Conservation (phyloP, 164 flowering plant species). For the Cinnamomum chago region DNA sequence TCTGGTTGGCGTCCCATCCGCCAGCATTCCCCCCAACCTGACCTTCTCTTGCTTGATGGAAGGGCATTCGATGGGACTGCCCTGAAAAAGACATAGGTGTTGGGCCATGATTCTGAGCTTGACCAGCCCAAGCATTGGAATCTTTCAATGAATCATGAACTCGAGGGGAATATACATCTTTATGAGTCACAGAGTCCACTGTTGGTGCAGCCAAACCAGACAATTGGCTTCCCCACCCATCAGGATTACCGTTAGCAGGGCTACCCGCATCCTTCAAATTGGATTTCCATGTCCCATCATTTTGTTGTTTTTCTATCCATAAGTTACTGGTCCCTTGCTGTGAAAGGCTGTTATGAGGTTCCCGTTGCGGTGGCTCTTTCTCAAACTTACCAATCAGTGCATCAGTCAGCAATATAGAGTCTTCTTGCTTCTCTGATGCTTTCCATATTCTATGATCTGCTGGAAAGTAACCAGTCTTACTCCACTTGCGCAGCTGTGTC, state of each 20-base stretch:
- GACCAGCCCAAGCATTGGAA: conserved; percentile 28
- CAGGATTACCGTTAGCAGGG: conserved; percentile 13
- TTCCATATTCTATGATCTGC: conserved; percentile 71
- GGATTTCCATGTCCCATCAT: conserved; percentile 10
- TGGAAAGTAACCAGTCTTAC: conserved; percentile 79
- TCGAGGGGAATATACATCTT: conserved; percentile 21
- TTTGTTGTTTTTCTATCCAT: conserved; percentile 12
- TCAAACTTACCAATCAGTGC: conserved; percentile 57
- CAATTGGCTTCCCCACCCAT: conserved; percentile 24
- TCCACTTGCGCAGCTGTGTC: conserved; percentile 93
- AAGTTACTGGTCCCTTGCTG: conserved; percentile 20
- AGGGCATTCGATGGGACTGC: conserved; percentile 22
- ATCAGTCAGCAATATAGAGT: conserved; percentile 60
- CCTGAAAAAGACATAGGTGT: conserved; percentile 25
- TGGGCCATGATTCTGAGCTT: conserved; percentile 19
- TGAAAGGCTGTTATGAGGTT: conserved; percentile 13
- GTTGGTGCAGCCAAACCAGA: conserved; percentile 21
- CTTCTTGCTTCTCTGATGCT: conserved; percentile 47
- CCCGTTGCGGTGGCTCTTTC: conserved; percentile 28
- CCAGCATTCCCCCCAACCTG: conserved; percentile 22
- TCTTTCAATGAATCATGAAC: conserved; percentile 29
- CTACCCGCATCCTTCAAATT: conserved; percentile 13
- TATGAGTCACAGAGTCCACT: conserved; percentile 16
- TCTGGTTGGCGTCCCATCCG: conserved; percentile 25
- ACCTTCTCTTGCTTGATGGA: conserved; percentile 21